These are phyloP conservation scores for Zymoseptoria crescenta DNA, from an alignment of 2,329 filamentous ascomycete genomes.

Conservation along the genomic window DNA sequence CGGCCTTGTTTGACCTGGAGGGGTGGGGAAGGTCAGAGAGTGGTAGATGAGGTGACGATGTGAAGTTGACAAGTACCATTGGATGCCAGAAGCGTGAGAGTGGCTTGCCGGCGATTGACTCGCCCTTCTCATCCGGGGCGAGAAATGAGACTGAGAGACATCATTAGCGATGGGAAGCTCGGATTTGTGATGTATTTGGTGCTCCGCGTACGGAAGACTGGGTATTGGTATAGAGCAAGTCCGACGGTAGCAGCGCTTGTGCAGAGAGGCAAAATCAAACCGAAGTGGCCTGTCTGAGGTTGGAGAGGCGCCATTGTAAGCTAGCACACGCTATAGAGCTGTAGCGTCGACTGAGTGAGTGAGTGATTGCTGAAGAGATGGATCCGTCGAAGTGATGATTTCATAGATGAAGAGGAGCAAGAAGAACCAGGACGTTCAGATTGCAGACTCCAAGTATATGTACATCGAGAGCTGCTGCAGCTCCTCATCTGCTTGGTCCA, in stretches of 20 bases:
- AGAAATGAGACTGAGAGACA: conserved; percentile 14
- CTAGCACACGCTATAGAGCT: conserved; percentile 1
- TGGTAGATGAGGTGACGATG: not conserved
- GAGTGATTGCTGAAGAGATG: not conserved
- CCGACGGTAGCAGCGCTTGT: conserved; percentile 26
- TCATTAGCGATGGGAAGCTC: not conserved
- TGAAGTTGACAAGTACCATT: conserved; percentile 5
- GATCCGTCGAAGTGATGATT: no score
- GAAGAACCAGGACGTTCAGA: not conserved
- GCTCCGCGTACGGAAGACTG: conserved; percentile 13
- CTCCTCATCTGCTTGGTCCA: conserved; percentile 2
- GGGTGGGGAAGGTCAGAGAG: not conserved
- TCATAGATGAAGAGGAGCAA: no score
- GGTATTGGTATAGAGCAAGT: conserved; percentile 23
- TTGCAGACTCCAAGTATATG: not conserved
- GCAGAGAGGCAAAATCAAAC: conserved; percentile 25
- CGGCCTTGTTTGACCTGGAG: conserved; percentile 16
- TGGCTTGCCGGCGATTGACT: conserved; percentile 19
- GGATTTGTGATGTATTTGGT: not conserved
- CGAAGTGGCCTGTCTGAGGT: conserved; percentile 21
- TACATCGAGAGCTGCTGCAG: conserved; percentile 1
- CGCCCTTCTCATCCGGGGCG: conserved; percentile 3
- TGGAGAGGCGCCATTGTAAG: conserved; percentile 19
- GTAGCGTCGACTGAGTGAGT: not conserved
- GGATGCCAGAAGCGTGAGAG: conserved; percentile 22